Conservation (phyloP, 768 basidiomycete species). For the Chiua virens region DNA sequence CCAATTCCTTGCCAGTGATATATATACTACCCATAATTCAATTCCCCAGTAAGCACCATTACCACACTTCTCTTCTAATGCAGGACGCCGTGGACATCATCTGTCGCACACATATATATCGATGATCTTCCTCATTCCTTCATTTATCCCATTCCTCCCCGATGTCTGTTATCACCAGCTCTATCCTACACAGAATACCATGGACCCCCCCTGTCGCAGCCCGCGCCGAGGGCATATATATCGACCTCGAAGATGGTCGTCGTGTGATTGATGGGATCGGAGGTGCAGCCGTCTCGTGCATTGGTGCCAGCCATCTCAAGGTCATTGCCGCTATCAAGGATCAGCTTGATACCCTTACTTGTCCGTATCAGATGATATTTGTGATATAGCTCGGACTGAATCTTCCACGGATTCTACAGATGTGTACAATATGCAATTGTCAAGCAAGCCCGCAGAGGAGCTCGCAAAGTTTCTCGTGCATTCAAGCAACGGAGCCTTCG, state of each 20-base stretch:
- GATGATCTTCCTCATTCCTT: too few species aligned
- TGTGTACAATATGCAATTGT: slow-evolving; percentile 85
- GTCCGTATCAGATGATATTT: slow-evolving; percentile 40
- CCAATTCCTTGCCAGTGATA: too few species aligned
- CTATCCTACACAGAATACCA: slow-evolving; percentile 68
- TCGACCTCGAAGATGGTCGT: slow-evolving; percentile 68
- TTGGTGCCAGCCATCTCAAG: slow-evolving; percentile 73
- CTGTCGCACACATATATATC: slow-evolving; percentile 44
- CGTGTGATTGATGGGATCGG: slow-evolving; percentile 78
- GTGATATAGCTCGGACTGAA: neutral
- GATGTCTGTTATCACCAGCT: slow-evolving; percentile 23
- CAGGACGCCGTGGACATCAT: slow-evolving; percentile 72
- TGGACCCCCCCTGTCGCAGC: slow-evolving; percentile 73
- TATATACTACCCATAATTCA: too few species aligned
- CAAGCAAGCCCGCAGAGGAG: slow-evolving; percentile 78
- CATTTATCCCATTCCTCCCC: neutral
- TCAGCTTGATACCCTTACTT: slow-evolving; percentile 75
- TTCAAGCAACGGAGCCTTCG: slow-evolving; percentile 73
- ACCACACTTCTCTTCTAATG: slow-evolving; percentile 50
- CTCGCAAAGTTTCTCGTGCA: slow-evolving; percentile 66
- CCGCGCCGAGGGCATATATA: slow-evolving; percentile 65
- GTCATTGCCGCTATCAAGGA: slow-evolving; percentile 76
- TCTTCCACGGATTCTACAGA: slow-evolving; percentile 41
- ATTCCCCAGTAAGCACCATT: too few species aligned
- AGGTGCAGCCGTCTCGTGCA: slow-evolving; percentile 80